These are phyloP conservation scores for Trichoderma semiorbis DNA, from an alignment of 2,329 filamentous ascomycete species.

Conservation along the genomic window DNA sequence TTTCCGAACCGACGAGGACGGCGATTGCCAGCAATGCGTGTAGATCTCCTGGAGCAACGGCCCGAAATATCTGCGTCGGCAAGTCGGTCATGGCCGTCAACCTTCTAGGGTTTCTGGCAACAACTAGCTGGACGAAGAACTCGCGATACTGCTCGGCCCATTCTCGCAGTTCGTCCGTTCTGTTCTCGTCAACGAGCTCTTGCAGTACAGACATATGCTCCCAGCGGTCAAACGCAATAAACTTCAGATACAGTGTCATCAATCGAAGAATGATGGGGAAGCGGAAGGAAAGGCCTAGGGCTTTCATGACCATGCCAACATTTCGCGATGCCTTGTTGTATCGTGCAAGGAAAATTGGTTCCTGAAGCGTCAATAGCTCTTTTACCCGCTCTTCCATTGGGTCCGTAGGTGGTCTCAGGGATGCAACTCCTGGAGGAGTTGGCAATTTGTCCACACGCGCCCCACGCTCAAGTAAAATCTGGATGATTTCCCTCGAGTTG, in stretches of 20 bases:
- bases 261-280: background rate
- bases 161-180: slow-evolving; percentile 1
- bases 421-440: background rate
- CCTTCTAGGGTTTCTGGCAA: background rate
- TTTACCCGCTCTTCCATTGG: slow-evolving; percentile 3
- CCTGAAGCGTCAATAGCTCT: background rate
- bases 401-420: background rate
- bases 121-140: slow-evolving; percentile 1
- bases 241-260: background rate
- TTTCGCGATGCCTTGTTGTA: slow-evolving; percentile 4
- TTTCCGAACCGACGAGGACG: background rate
- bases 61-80: slow-evolving; percentile 1
- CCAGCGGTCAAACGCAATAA: slow-evolving; percentile 6
- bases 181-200: slow-evolving; percentile 7
- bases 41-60: background rate
- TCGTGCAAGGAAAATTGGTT: slow-evolving; percentile 1
- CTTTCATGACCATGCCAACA: background rate
- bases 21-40: slow-evolving; percentile 8
- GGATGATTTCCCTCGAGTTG: slow-evolving; percentile 7
- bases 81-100: slow-evolving; percentile 5
- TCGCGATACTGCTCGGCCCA: slow-evolving; percentile 4
- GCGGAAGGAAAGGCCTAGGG: background rate
- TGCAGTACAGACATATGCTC: slow-evolving; percentile 9
- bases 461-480: background rate
- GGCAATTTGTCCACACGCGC: background rate